Conservation (phyloP, 352 stramenopile species). For the Thalassiosira livingstoniorum region DNA sequence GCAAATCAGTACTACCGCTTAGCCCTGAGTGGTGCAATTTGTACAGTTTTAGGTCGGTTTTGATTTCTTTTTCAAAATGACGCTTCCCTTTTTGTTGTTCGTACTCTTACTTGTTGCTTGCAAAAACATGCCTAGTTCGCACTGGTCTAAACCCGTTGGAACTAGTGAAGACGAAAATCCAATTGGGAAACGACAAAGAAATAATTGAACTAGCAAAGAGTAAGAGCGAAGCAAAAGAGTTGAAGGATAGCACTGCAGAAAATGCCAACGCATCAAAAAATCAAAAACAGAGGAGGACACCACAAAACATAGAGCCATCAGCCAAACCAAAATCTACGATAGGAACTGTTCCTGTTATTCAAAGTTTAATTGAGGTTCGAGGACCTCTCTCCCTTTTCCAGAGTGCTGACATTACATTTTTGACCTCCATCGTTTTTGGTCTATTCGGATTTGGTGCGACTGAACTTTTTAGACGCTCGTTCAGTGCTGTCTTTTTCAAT, state of each 20-base stretch:
- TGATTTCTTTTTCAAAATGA: neutral
- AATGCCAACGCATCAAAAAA: neutral
- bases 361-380: slow-evolving; percentile 70
- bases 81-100: too few species aligned
- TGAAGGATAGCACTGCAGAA: neutral
- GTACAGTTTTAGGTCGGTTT: slow-evolving; percentile 70
- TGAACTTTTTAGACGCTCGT: slow-evolving; percentile 83
- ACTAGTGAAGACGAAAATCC: slow-evolving; percentile 87
- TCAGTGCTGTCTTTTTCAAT: slow-evolving; percentile 77
- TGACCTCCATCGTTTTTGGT: slow-evolving; percentile 85
- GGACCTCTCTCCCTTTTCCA: slow-evolving; percentile 82
- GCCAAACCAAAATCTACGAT: slow-evolving; percentile 33
- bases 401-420: slow-evolving; percentile 85
- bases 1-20: slow-evolving; percentile 77
- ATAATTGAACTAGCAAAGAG: slow-evolving; percentile 70
- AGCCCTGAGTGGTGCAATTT: slow-evolving; percentile 78
- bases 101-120: too few species aligned
- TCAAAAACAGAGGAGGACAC: neutral
- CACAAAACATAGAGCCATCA: slow-evolving; percentile 9
- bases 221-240: slow-evolving; percentile 8
- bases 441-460: slow-evolving; percentile 86
- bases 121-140: too few species aligned
- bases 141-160: slow-evolving; percentile 85
- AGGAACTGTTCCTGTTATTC: slow-evolving; percentile 74
- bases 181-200: slow-evolving; percentile 83